Conservation (phyloP, 768 basidiomycete species). For the Kwoniella sp. region DNA sequence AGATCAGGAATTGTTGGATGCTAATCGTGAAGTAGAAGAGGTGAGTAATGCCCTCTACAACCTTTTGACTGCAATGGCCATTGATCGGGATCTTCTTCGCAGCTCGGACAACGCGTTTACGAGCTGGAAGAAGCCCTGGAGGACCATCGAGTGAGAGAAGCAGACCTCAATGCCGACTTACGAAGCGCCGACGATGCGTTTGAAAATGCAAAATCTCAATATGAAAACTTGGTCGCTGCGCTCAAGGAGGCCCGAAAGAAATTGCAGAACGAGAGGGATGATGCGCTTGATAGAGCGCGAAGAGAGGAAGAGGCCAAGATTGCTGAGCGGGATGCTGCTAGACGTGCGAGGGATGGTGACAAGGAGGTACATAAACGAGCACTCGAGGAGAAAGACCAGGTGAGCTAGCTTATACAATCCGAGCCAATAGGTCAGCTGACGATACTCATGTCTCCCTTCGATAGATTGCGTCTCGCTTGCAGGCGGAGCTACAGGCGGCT, state of each 20-base stretch:
- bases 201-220: slow-evolving; percentile 64
- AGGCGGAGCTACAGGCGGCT: slow-evolving; percentile 49
- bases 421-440: background rate
- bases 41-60: slow-evolving; percentile 55
- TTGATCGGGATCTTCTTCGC: background rate
- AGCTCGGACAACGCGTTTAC: slow-evolving; percentile 70
- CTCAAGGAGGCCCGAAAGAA: slow-evolving; percentile 71
- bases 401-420: slow-evolving; percentile 23
- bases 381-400: slow-evolving; percentile 41
- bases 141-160: slow-evolving; percentile 50
- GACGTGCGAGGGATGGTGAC: slow-evolving; percentile 28
- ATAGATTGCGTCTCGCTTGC: slow-evolving; percentile 31
- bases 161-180: slow-evolving; percentile 63
- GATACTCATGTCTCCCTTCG: background rate
- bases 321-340: slow-evolving; percentile 21
- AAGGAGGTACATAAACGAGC: slow-evolving; percentile 28
- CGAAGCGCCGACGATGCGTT: slow-evolving; percentile 55
- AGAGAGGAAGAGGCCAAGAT: slow-evolving; percentile 24
- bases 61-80: background rate
- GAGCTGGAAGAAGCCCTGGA: slow-evolving; percentile 85
- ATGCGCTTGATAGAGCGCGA: slow-evolving; percentile 11
- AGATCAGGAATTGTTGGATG: slow-evolving; percentile 71
- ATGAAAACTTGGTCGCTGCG: slow-evolving; percentile 73
- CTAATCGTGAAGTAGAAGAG: slow-evolving; percentile 76
- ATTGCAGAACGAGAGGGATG: slow-evolving; percentile 36